Conservation (phyloP, 495 filamentous ascomycete genomes). For the Aspergillus sparsus region DNA sequence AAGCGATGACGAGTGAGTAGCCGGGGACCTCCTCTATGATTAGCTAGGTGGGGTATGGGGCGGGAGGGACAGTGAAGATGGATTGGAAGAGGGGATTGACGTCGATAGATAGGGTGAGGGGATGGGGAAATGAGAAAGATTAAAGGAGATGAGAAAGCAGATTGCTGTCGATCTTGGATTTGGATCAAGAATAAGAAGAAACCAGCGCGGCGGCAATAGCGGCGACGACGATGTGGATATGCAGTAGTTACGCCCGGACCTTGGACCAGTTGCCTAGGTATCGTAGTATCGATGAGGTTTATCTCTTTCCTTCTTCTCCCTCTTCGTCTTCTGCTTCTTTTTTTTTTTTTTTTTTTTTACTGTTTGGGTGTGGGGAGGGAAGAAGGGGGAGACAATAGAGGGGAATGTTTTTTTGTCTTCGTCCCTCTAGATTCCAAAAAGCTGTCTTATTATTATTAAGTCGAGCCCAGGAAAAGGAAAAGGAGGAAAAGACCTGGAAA, state of each 20-base stretch:
- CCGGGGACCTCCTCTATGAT: conserved; percentile 5
- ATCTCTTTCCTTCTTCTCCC: neutral
- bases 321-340: no score
- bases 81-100: conserved; percentile 21
- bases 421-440: neutral
- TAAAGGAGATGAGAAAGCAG: conserved; percentile 26
- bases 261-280: neutral
- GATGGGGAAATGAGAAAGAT: conserved; percentile 21
- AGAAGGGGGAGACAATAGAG: neutral
- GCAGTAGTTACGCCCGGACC: conserved; percentile 20
- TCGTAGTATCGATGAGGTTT: neutral
- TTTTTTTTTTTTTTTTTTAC: no score
- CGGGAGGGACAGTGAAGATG: conserved; percentile 1
- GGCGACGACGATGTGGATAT: conserved; percentile 16
- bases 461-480: neutral
- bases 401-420: neutral
- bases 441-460: neutral
- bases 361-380: no score
- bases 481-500: neutral
- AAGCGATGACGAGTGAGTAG: conserved; percentile 8
- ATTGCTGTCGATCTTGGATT: conserved; percentile 26
- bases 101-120: conserved; percentile 8
- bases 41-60: conserved; percentile 8
- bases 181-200: conserved; percentile 25
- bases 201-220: conserved; percentile 29